Conservation (phyloP, 2,329 filamentous ascomycete species). For the Nannizziopsis barbatae region DNA sequence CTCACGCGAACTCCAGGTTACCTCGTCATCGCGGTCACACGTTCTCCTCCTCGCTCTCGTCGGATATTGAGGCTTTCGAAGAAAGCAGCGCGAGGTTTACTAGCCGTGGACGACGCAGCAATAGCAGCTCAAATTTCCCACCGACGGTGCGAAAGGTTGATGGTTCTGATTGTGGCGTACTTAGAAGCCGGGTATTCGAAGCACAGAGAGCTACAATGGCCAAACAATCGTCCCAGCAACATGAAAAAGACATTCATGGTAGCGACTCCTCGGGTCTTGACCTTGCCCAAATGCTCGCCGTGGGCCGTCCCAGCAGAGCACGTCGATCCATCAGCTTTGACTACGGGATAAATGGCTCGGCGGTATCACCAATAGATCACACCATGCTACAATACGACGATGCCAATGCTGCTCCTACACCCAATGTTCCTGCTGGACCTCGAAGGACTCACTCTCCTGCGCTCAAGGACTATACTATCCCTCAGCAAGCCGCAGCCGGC, state of each 20-base stretch:
- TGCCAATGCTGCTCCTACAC: conserved; percentile 74
- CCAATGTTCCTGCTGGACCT: conserved; percentile 70
- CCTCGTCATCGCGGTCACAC: conserved; percentile 47
- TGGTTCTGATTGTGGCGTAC: conserved; percentile 41
- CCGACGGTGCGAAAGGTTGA: conserved; percentile 50
- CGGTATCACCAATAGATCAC: background rate
- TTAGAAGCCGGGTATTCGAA: conserved; percentile 29
- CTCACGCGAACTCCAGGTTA: conserved; percentile 22
- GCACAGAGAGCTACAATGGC: conserved; percentile 22
- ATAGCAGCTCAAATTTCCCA: conserved; percentile 65
- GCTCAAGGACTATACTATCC: conserved; percentile 24
- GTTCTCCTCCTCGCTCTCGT: conserved; percentile 49
- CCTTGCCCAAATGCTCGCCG: conserved; percentile 42
- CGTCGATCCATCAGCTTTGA: conserved; percentile 38
- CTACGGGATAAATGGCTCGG: conserved; percentile 23
- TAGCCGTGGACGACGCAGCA: conserved; percentile 54
- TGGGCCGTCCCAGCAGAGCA: conserved; percentile 24
- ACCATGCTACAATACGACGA: conserved; percentile 30
- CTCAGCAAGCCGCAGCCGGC: conserved; percentile 16
- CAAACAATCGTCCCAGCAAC: conserved; percentile 41
- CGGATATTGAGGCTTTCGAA: conserved; percentile 42
- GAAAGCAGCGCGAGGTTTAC: conserved; percentile 32
- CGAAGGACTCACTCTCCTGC: conserved; percentile 42
- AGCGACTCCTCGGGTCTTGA: conserved; percentile 72
- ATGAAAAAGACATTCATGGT: conserved; percentile 57